Evolutionary conservation across 192 early-diverging fungal genomes (phyloP), one percentile per base, ranked within the genome.

Genomic region (Backusella westeae): DNA sequence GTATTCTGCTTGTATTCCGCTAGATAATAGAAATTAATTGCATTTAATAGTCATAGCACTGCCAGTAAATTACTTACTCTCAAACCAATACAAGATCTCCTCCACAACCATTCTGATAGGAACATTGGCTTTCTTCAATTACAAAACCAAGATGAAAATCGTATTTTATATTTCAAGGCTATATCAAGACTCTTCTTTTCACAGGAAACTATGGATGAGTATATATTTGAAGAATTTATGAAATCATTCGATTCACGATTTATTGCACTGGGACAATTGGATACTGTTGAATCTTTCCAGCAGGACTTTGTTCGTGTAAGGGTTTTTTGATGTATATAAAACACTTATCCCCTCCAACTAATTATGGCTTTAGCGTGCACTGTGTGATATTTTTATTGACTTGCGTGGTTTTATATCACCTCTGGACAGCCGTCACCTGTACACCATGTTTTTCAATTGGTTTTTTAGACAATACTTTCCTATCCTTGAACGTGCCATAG

Each of bases 401-500:
- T 79, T 95, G 52, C 88, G 93, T 65, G 95, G 95, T 4, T 90
- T 96, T 66, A 82, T 95, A 34, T 78, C 82, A 6, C 87, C 91
- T 26, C 82, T 95, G 29, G 84, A 87, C 59, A 84, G 78, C 19
- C 79, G 88, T 75, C 80, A 80, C 71, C 82, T 88, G 74, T 93
- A 90, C 75, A 72, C 73, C 17, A 34, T 93, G 46, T 93, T 96
- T 79, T 96, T 96, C 72, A 91, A 93, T 35, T 97, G 96, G 96
- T 88, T 97, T 41, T 92, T 89, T 81, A 89, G 94, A 26, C 82
- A 85, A 12, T 88, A 90, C 52, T 89, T 90, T 41, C 87, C 80
- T 5, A 85, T 94, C 32, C 74, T 96, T 12, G 81, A 89, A 32
- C 82, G 88, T 26, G 89, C 86, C 0, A 82, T 97, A 73, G 87